Base-by-base conservation (phyloP, 2,329 filamentous ascomycete genomes). In the Apiospora sp. region DNA sequence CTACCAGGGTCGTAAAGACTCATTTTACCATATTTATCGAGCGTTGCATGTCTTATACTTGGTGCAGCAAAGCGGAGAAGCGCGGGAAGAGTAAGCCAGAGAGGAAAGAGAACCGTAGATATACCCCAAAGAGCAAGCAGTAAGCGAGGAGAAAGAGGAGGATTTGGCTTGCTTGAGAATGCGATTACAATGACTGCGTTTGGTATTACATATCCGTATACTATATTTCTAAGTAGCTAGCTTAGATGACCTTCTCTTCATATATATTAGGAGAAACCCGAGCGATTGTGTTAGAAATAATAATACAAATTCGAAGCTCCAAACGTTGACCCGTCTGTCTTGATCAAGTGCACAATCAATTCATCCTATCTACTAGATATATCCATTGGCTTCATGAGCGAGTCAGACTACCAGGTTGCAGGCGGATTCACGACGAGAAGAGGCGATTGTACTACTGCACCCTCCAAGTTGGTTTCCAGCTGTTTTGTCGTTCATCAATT, bases 111-210 rank as follows among this genome's bases (percentile, higher is more conserved):
- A 3, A 41, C 13, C 4, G 34, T 19, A 64, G 34, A 64, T 64
- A 64, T 64, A 64, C 58, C 58, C 58, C 58, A 30, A 64, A n/a
- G 58, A 64, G 34, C 58, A 22, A 41, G 22, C 10, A 41, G 34
- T 22, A 41, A 64, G 22, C 10, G 19, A 30, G 43, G 30, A 58
- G 54, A 34, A 27, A 10, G 34, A n/a, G 30, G 58, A 64, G 4
- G 34, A 41, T 14, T 4, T 6, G 19, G 19, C 14, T 37, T 61
- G 16, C 19, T 34, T n/a, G 30, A 41, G 34, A n/a, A 64, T 41
- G n/a, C 13, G 34, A n/a, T 41, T n/a, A n/a, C 58, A 41, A 5
- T 41, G 30, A 22, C 58, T 7, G 34, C 58, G 34, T n/a, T n/a
- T 64, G 34, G 58, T 64, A 41, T 58, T 30, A 41, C 37, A 8